Conservation (phyloP, 2,329 filamentous ascomycete species). For the Penicillium expansum region DNA sequence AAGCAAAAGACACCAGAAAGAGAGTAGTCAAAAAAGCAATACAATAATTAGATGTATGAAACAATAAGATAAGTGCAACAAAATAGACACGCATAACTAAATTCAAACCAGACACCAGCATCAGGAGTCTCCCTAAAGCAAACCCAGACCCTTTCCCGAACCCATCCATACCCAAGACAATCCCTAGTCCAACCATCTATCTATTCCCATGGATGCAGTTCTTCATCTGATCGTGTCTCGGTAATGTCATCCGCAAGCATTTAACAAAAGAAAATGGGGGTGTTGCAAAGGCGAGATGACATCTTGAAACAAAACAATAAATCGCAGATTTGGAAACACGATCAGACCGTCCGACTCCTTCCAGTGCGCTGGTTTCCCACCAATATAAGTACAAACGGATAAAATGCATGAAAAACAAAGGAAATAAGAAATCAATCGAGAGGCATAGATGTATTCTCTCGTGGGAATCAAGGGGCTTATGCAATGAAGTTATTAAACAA, state of each 20-base stretch:
- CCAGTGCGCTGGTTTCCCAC: constrained; percentile 11
- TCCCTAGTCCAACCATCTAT: constrained; percentile 8
- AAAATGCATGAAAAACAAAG: constrained; percentile 12
- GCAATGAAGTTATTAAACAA: constrained; percentile 23
- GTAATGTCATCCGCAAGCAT: constrained; percentile 25
- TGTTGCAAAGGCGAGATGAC: constrained; percentile 10
- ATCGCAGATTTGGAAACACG: constrained; percentile 10
- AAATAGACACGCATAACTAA: constrained; percentile 13
- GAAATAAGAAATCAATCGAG: constrained; percentile 18
- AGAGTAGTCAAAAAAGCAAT: neutral
- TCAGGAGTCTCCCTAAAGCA: constrained; percentile 17
- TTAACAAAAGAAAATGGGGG: constrained; percentile 17
- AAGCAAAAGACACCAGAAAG: neutral
- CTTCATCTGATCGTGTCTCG: constrained; percentile 30
- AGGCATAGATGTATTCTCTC: constrained; percentile 12
- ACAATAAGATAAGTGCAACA: constrained; percentile 16
- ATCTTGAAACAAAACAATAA: constrained; percentile 14
- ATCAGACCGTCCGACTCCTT: constrained; percentile 14
- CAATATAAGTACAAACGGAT: constrained; percentile 14
- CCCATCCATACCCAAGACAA: constrained; percentile 9
- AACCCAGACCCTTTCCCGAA: constrained; percentile 9
- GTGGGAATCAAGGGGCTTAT: constrained; percentile 26
- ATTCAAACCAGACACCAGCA: constrained; percentile 24
- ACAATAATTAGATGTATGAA: constrained; percentile 8
- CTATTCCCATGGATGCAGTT: constrained; percentile 21